Conservation (phyloP, 1,139 yeast genomes). For the Scheffersomyces insectosa region DNA sequence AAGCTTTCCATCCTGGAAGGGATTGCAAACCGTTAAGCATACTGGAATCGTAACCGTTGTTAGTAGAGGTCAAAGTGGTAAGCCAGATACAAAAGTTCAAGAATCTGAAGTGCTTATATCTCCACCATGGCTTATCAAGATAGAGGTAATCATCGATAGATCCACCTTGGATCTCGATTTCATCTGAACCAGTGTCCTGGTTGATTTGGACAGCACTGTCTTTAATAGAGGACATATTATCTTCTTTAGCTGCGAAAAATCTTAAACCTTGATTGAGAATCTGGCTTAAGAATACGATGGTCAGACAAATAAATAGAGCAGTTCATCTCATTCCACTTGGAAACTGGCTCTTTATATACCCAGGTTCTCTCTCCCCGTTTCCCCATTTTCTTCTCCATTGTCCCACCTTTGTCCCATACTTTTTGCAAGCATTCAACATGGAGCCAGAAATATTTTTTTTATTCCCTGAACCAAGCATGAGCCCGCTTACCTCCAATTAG, state of each 20-base stretch:
- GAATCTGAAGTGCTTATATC: conserved; percentile 7
- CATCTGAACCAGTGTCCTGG: neutral
- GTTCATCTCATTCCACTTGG: too few relatives aligned
- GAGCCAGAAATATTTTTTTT: too few relatives aligned
- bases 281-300: too few relatives aligned
- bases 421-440: too few relatives aligned
- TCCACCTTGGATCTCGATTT: neutral
- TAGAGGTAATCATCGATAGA: neutral
- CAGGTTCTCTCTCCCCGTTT: too few relatives aligned
- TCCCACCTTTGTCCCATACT: too few relatives aligned
- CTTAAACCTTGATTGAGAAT: neutral
- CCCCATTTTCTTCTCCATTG: too few relatives aligned
- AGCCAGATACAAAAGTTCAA: conserved; percentile 15
- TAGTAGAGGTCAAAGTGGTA: conserved; percentile 21
- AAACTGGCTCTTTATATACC: too few relatives aligned
- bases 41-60: conserved; percentile 22
- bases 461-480: too few relatives aligned
- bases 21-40: conserved; percentile 25
- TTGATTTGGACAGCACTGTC: neutral
- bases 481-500: too few relatives aligned
- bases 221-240: neutral
- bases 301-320: too few relatives aligned
- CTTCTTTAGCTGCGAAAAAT: neutral
- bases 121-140: conserved; percentile 11
- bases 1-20: conserved; percentile 15